Evolutionary conservation across 2,329 filamentous ascomycete species (phyloP), one percentile per base, ranked within the genome.

Genomic region (Neonectria neomacrospora): DNA sequence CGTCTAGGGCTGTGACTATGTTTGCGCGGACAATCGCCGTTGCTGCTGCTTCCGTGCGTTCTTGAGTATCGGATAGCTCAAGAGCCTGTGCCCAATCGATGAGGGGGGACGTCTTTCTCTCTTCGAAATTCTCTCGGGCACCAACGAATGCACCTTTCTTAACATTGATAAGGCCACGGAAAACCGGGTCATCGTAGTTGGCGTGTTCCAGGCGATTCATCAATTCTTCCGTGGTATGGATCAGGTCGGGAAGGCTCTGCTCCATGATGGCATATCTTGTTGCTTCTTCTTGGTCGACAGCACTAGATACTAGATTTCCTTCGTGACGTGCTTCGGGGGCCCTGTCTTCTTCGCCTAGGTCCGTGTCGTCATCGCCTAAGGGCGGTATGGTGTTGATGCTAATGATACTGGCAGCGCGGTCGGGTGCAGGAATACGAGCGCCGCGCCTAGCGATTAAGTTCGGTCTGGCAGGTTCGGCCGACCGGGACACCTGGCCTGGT

Each of bases 1-100:
- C 66, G 54, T 79, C 73, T 11, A 80, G 71, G 7, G 79, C 72
- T 5, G 73, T 71, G 22, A 75, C 77, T 5, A 79, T 70, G 58
- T 82, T 82, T 26, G 76, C 76, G 28, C 71, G 67, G 5, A 72
- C 74, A 16, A 79, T 66, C 14, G 71, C 64, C 14, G 32, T 63
- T 9, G 42, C 56, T 22, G 60, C 66, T 18, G 28, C 23, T 11
- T 30, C 44, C 14, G 54, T 39, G 3, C 62, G 45, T n/a, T 59
- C 48, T 4, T 44, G 34, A n/a, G 47, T 47, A 12, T 39, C 32
- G 53, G 32, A 42, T 10, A 58, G 22, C 5, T 59, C 58, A 6
- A 37, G 14, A 10, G 64, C 62, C n/a, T 60, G 54, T 9, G 58
- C 45, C 53, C 71, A 68, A 65, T 79, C 71, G 23, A 81, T 70